These are phyloP conservation scores for Penstemon eatonii DNA, from an alignment of 257 asterid species.

Conservation along the genomic window DNA sequence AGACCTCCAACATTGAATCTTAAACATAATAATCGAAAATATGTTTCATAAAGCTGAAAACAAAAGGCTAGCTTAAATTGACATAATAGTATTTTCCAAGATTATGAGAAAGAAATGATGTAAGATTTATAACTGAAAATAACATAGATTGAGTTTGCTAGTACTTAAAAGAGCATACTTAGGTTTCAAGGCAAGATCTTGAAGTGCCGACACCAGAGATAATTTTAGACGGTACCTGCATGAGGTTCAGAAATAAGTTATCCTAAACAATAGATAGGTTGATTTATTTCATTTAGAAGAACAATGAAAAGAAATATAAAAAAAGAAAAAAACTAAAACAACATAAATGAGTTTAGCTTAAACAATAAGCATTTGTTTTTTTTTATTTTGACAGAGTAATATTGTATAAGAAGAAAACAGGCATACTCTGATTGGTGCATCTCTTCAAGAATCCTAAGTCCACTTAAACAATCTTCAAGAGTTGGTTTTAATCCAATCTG, in stretches of 20 bases:
- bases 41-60: background rate
- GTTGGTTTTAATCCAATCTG: slow-evolving; percentile 71
- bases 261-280: background rate
- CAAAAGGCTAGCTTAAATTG: background rate
- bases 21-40: background rate
- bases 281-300: background rate
- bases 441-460: slow-evolving; percentile 65
- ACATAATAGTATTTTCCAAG: background rate
- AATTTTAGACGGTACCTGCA: slow-evolving; percentile 67
- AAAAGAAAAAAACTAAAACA: background rate
- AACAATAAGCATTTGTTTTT: too few species aligned
- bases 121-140: background rate
- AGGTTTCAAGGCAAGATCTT: slow-evolving; percentile 53
- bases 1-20: background rate
- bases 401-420: background rate
- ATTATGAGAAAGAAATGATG: background rate
- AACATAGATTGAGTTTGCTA: slow-evolving; percentile 15
- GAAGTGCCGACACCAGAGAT: slow-evolving; percentile 62
- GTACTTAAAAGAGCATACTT: slow-evolving; percentile 36
- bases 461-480: slow-evolving; percentile 64
- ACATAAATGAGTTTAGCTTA: too few species aligned
- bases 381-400: background rate
- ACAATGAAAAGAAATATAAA: background rate
- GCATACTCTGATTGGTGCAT: slow-evolving; percentile 84
- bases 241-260: slow-evolving; percentile 2